Conservation (phyloP, 768 basidiomycete species). For the Serendipita sp. region DNA sequence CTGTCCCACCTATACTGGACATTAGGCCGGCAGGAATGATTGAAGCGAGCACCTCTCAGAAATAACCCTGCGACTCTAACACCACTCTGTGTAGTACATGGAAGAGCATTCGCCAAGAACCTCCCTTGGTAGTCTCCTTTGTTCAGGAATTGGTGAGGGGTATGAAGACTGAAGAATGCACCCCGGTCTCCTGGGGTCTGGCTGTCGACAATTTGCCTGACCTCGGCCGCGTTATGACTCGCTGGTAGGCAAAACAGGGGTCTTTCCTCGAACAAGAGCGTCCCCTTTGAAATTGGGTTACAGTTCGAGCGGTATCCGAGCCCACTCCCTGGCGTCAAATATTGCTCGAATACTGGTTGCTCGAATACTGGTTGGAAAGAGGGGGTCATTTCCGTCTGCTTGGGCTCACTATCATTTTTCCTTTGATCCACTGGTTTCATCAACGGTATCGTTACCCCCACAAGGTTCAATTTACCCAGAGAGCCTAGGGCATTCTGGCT, state of each 20-base stretch:
- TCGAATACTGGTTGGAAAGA: background rate
- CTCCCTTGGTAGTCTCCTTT: background rate
- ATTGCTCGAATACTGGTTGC: background rate
- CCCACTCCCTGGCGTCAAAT: background rate
- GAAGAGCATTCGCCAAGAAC: conserved; percentile 15
- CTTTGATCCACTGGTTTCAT: too few relatives aligned
- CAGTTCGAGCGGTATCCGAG: background rate
- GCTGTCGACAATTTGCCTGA: background rate
- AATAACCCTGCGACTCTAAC: conserved; percentile 14
- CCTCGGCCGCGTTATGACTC: background rate
- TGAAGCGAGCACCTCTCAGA: conserved; percentile 17
- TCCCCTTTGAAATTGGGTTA: background rate
- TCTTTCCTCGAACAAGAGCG: background rate
- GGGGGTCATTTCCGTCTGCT: too few relatives aligned
- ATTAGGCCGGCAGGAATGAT: conserved; percentile 19
- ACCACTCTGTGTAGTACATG: conserved; percentile 8
- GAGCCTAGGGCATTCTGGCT: too few relatives aligned
- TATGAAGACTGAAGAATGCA: background rate
- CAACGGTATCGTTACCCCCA: too few relatives aligned
- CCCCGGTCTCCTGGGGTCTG: background rate
- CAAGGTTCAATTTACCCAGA: too few relatives aligned
- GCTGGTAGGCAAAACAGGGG: background rate
- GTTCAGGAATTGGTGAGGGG: background rate
- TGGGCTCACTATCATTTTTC: too few relatives aligned
- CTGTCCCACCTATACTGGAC: background rate